These are phyloP conservation scores for Zopfia rhizophila DNA, from an alignment of 2,329 filamentous ascomycete species.

Conservation along the genomic window DNA sequence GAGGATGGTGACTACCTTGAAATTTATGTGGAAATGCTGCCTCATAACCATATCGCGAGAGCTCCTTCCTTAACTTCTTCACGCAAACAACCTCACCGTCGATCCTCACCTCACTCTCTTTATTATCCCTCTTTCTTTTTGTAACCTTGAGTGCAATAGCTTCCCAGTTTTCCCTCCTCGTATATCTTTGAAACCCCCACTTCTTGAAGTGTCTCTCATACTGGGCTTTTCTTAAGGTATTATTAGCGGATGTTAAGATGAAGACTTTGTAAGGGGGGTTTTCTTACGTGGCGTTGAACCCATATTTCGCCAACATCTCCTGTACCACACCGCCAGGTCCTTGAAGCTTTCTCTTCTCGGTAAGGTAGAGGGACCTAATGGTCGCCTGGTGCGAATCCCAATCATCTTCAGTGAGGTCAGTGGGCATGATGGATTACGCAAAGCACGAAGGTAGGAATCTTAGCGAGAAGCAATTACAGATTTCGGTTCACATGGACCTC, in stretches of 20 bases:
- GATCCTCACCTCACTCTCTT: constrained; percentile 27
- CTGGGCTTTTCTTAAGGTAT: constrained; percentile 25
- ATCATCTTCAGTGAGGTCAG: constrained; percentile 3
- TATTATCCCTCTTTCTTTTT: constrained; percentile 33
- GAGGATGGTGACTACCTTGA: constrained; percentile 10
- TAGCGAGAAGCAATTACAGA: neutral
- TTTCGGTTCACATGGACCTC: constrained; percentile 4
- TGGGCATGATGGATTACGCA: constrained; percentile 1
- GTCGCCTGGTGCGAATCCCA: constrained; percentile 39
- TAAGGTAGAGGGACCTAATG: constrained; percentile 11
- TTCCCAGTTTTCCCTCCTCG: constrained; percentile 26
- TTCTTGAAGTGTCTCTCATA: constrained; percentile 34
- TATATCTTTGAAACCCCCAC: constrained; percentile 35
- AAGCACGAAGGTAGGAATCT: neutral
- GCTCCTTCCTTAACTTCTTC: constrained; percentile 32
- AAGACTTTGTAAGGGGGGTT: constrained; percentile 1
- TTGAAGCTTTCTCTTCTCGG: constrained; percentile 2
- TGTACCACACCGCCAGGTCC: too few species aligned
- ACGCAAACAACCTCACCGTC: constrained; percentile 19
- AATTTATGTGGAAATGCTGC: constrained; percentile 8
- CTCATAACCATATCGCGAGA: constrained; percentile 12
- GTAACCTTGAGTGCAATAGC: constrained; percentile 23
- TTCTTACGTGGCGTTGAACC: constrained; percentile 13
- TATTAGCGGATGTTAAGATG: constrained; percentile 5
- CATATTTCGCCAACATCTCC: constrained; percentile 26